Evolutionary conservation across 768 basidiomycete genomes (phyloP), one percentile per base, ranked within the genome.

Genomic region (Tricholomella constricta): DNA sequence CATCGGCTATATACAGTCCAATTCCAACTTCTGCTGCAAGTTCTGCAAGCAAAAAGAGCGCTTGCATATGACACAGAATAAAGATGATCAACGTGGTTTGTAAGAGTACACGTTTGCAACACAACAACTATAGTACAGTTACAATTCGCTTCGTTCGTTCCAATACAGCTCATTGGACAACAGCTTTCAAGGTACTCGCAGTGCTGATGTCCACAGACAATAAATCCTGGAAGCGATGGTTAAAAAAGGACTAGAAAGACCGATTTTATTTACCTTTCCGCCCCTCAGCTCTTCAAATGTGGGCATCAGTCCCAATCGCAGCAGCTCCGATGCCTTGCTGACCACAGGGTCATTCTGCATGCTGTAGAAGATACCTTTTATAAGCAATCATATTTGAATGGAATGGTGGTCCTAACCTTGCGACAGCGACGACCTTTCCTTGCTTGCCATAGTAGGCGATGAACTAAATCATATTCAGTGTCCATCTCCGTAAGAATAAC

Each of bases 331-430:
- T 2, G 86, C 82, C 69, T 88, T 87, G 51, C 81, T 78, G 26
- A 93, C 88, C 27, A 91, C 78, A 1, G 91, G 91, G 62, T 93
- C 91, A 51, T 82, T 82, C 66, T 86, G 85, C 88, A 92, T 92
- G 60, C 86, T 88, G 48, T 14, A 57, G 27, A 45, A 4, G 34
- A 45, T 31, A 26, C 31, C 38, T 29, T 32, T 27, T 40, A 11
- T 38, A 35, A 54, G 43, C 5, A 53, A 8, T 22, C 8, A 15
- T 32, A 14, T 2, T 36, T 27, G 12, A 26, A 36, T 9, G 15
- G 17, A 19, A 20, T 10, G 38, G 35, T 27, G 12, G 34, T 6
- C 52, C 74, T 54, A 59, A 85, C 83, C 79, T 82, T 1, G 86
- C 80, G 25, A 89, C 84, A 17, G 88, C 89, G 37, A 86, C 74